Conservation (phyloP, 441 rosid species). For the Erodium moschatum region DNA sequence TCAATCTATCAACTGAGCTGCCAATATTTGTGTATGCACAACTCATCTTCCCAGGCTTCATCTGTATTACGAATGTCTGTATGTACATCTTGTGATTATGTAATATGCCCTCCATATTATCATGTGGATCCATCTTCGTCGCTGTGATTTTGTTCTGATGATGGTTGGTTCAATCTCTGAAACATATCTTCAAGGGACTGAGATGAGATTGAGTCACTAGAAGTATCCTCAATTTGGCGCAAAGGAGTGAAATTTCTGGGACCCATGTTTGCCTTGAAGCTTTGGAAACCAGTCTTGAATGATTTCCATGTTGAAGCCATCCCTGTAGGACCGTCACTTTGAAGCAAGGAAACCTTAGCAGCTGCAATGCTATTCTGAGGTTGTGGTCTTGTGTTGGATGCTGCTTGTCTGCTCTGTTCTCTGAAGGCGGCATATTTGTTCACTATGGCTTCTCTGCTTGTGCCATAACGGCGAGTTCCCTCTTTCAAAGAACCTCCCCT, state of each 20-base stretch:
- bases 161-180: neutral
- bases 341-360: slow-evolving; percentile 75
- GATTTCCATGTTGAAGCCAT: neutral
- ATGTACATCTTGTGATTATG: neutral
- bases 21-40: neutral
- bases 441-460: slow-evolving; percentile 69
- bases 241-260: neutral
- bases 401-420: slow-evolving; percentile 49
- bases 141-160: neutral
- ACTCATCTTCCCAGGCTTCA: neutral
- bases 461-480: slow-evolving; percentile 40
- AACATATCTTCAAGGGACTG: neutral
- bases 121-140: neutral
- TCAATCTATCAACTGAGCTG: neutral
- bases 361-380: slow-evolving; percentile 53
- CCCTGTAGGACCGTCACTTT: slow-evolving; percentile 3
- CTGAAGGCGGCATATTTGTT: slow-evolving; percentile 77
- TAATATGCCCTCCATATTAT: neutral
- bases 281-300: neutral
- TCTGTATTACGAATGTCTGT: neutral
- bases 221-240: neutral
- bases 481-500: slow-evolving; percentile 42
- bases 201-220: neutral
- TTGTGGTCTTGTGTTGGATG: slow-evolving; percentile 34
- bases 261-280: neutral